A percentile compares a stretch with the other conserved stretches of the same genome.
Conservation (phyloP, 495 filamentous ascomycete genomes). For the Annulohypoxylon moriforme region DNA sequence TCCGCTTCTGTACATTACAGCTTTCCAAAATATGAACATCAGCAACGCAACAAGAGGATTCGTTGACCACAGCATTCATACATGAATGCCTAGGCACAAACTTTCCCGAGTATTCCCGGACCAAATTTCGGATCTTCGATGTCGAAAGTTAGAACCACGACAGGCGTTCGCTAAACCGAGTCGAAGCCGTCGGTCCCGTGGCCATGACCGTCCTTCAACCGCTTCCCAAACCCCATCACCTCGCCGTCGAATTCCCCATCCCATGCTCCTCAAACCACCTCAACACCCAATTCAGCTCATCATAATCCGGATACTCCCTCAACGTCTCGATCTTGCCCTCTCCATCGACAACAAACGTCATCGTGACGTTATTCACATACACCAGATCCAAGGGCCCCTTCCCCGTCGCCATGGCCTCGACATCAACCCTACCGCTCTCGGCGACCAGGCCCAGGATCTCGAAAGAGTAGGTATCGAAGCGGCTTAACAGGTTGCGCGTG, state of each 20-base stretch:
- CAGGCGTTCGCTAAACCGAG: neutral
- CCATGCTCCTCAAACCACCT: neutral
- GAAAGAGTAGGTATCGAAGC: constrained; percentile 16
- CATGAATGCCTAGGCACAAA: neutral
- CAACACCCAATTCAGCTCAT: constrained; percentile 4
- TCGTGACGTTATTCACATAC: constrained; percentile 11
- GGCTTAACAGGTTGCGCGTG: no score
- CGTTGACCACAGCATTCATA: neutral
- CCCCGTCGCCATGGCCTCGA: constrained; percentile 2
- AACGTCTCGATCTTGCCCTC: constrained; percentile 2
- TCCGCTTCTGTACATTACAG: neutral
- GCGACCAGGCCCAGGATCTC: constrained; percentile 4
- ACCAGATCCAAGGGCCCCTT: constrained; percentile 14
- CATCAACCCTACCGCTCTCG: constrained; percentile 6
- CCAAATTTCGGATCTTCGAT: neutral
- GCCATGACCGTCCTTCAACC: neutral
- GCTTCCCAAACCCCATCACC: no score
- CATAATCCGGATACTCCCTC: constrained; percentile 9
- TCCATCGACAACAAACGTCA: neutral
- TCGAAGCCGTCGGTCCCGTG: neutral
- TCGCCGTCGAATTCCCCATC: no score
- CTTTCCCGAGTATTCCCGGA: neutral
- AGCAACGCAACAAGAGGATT: neutral
- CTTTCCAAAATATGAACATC: neutral
- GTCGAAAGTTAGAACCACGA: neutral